A percentile compares a stretch with the other conserved stretches of the same genome.
These are phyloP conservation scores for Paraphaeosphaeria minitans DNA, from an alignment of 2,329 filamentous ascomycete species.

Conservation along the genomic window DNA sequence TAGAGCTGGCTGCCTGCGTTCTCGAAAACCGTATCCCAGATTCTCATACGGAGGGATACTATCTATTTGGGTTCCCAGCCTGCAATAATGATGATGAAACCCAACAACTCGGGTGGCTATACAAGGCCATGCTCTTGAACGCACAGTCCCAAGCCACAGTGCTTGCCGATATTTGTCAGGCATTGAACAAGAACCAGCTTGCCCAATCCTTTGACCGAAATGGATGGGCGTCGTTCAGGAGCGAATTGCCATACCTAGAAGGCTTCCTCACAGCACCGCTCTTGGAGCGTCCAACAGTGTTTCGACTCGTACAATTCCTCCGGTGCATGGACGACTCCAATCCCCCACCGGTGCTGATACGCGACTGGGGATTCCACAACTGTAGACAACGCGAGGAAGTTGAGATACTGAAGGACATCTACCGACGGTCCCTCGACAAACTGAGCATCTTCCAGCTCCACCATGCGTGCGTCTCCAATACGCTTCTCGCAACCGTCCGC, in stretches of 20 bases:
- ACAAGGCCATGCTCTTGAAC: constrained; percentile 14
- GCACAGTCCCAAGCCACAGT: background rate
- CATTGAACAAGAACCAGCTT: constrained; percentile 12
- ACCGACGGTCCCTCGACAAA: background rate
- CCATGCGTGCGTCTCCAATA: background rate
- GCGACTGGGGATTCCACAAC: constrained; percentile 27
- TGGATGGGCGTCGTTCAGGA: constrained; percentile 6
- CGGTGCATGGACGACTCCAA: background rate
- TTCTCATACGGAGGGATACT: constrained; percentile 11
- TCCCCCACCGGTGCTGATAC: constrained; percentile 13
- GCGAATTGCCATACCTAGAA: constrained; percentile 12
- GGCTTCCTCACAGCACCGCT: constrained; percentile 16
- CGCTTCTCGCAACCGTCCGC: background rate
- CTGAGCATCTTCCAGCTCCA: background rate
- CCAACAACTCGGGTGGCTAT: constrained; percentile 14
- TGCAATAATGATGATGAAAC: constrained; percentile 15
- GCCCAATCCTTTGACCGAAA: constrained; percentile 15
- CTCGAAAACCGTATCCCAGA: background rate
- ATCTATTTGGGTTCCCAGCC: constrained; percentile 23
- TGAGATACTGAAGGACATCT: background rate
- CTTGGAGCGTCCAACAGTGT: constrained; percentile 16
- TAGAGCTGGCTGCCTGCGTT: constrained; percentile 8
- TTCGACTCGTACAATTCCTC: constrained; percentile 26
- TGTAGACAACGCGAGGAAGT: constrained; percentile 11
- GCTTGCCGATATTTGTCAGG: constrained; percentile 18